Evolutionary conservation across 768 basidiomycete species (phyloP).

Genomic region (Saitozyma sp.): DNA sequence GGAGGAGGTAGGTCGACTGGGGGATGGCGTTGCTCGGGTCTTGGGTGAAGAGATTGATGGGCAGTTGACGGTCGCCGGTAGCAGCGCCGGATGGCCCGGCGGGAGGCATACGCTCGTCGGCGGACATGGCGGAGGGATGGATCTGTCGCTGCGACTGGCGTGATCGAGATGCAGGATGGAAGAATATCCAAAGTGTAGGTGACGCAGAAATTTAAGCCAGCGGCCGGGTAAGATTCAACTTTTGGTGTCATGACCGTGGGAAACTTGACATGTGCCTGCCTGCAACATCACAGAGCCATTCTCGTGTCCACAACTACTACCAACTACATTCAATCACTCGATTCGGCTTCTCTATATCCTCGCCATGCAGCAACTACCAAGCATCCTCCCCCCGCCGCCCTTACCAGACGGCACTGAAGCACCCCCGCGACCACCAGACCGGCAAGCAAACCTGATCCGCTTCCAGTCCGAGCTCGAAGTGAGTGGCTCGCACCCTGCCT

Average conservation of each 20-base stretch:
- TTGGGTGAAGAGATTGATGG: conserved; percentile 65
- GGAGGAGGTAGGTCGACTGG: conserved; percentile 88
- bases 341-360: neutral
- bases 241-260: conserved; percentile 17
- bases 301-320: neutral
- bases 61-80: conserved; percentile 29
- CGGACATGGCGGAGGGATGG: conserved; percentile 1
- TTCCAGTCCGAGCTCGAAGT: conserved; percentile 49
- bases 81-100: conserved; percentile 5
- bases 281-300: conserved; percentile 1
- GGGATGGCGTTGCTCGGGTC: conserved; percentile 72
- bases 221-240: conserved; percentile 1
- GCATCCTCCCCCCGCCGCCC: conserved; percentile 29
- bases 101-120: conserved; percentile 15
- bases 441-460: conserved; percentile 38
- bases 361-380: conserved; percentile 37
- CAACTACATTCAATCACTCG: neutral
- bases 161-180: neutral
- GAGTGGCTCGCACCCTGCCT: conserved; percentile 1
- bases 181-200: conserved; percentile 2
- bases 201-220: conserved; percentile 12
- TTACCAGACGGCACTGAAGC: conserved; percentile 28
- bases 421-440: conserved; percentile 26
- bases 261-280: conserved; percentile 8
- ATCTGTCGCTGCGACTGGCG: neutral